Conservation (phyloP, 306 rosid genomes). For the Hippophae rhamnoides region DNA sequence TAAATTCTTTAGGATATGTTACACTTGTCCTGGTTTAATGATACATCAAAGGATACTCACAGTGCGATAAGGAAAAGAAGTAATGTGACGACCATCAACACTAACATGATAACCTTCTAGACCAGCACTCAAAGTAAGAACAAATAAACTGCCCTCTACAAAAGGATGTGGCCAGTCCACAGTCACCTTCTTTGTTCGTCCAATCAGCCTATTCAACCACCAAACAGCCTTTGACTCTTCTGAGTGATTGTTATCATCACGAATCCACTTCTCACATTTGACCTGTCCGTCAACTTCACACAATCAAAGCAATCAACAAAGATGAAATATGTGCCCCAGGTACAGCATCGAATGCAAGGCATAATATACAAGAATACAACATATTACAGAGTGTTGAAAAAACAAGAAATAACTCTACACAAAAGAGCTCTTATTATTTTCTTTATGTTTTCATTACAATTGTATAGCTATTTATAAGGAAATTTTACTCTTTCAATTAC, state of each 20-base stretch:
- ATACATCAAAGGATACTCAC: slow-evolving; percentile 36
- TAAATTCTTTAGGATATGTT: neutral
- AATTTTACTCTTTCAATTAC: too few relatives aligned
- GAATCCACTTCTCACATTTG: slow-evolving; percentile 96
- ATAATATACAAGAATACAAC: too few relatives aligned
- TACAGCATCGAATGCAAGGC: too few relatives aligned
- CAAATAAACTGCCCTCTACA: slow-evolving; percentile 75
- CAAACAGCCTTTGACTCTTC: slow-evolving; percentile 82
- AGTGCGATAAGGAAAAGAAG: slow-evolving; percentile 88
- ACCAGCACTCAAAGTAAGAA: slow-evolving; percentile 81
- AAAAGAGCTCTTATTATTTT: too few relatives aligned
- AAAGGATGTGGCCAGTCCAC: slow-evolving; percentile 96
- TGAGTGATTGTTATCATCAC: slow-evolving; percentile 51
- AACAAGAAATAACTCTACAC: too few relatives aligned
- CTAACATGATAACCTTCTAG: slow-evolving; percentile 89
- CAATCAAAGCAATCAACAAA: slow-evolving; percentile 20
- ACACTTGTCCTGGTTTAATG: slow-evolving; percentile 4
- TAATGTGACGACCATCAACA: slow-evolving; percentile 83
- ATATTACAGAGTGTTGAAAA: too few relatives aligned
- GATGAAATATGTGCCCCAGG: too few relatives aligned
- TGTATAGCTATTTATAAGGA: too few relatives aligned
- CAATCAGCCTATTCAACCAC: slow-evolving; percentile 91
- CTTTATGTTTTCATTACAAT: too few relatives aligned
- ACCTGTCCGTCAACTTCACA: slow-evolving; percentile 81
- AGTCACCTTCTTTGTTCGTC: slow-evolving; percentile 60